phyloP scores from a whole-genome alignment of 176 grass and related monocot species.

The Eleusine indica region DNA sequence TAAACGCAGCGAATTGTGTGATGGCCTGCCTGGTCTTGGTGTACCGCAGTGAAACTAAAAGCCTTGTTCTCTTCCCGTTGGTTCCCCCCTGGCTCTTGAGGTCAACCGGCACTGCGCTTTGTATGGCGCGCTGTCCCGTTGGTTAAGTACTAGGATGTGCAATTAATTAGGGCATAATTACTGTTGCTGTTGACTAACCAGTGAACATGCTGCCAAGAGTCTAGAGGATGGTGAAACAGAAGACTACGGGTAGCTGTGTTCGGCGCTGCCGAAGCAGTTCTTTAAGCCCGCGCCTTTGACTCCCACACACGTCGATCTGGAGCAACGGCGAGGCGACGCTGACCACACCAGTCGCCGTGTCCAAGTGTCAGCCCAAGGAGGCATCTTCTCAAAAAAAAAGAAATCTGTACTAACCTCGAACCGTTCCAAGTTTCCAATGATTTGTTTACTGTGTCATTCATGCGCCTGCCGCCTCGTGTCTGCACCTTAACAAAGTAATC shows the following conservation, averaged over 20 bases:
- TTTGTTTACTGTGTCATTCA: slow-evolving; percentile 15
- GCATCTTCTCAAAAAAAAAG: not conserved
- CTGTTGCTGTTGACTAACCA: slow-evolving; percentile 27
- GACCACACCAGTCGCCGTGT: not conserved
- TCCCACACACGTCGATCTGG: slow-evolving; percentile 8
- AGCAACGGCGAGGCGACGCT: slow-evolving; percentile 24
- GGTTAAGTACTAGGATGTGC: not conserved
- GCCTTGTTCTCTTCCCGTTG: not conserved
- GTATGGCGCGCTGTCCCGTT: slow-evolving; percentile 12
- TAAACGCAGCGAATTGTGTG: not conserved
- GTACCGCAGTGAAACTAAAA: not conserved
- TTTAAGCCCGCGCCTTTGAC: slow-evolving; percentile 28
- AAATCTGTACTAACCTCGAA: not conserved
- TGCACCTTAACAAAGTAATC: not conserved
- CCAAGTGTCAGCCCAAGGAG: not conserved
- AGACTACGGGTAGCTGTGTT: slow-evolving; percentile 34
- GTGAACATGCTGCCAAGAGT: not conserved
- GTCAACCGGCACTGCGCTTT: slow-evolving; percentile 20
- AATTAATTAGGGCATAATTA: slow-evolving; percentile 1
- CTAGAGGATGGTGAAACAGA: slow-evolving; percentile 22
- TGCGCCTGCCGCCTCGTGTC: slow-evolving; percentile 1
- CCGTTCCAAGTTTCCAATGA: slow-evolving; percentile 26
- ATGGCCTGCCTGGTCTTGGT: not conserved
- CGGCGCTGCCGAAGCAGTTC: slow-evolving; percentile 32
- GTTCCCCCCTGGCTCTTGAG: not conserved